Conservation (phyloP, 2,329 filamentous ascomycete genomes). For the Plenodomus tracheiphilus region DNA sequence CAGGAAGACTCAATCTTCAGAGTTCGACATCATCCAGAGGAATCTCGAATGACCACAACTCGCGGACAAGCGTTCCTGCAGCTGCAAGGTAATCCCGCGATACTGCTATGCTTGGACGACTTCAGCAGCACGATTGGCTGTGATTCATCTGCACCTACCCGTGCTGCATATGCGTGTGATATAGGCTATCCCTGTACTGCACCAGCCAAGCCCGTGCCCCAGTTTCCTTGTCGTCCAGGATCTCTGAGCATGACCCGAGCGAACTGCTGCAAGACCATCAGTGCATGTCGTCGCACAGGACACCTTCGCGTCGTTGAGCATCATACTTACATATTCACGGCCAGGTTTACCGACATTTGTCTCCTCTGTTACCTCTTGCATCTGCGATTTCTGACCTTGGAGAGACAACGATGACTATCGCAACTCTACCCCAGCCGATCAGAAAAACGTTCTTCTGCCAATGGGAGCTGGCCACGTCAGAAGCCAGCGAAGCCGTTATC, state of each 20-base stretch:
- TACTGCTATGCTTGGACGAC: constrained; percentile 25
- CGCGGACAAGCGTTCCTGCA: constrained; percentile 42
- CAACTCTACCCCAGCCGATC: constrained; percentile 30
- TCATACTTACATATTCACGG: constrained; percentile 1
- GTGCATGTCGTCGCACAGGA: constrained; percentile 28
- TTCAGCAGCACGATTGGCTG: constrained; percentile 28
- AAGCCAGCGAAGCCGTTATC: constrained; percentile 43
- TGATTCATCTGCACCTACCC: constrained; percentile 39
- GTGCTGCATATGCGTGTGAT: constrained; percentile 46
- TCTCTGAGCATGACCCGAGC: constrained; percentile 25
- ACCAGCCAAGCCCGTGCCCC: constrained; percentile 21
- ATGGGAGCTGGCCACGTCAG: constrained; percentile 44
- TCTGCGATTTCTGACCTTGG: constrained; percentile 3
- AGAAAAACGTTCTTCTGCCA: constrained; percentile 33
- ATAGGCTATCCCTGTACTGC: constrained; percentile 32
- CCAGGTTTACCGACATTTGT: not conserved
- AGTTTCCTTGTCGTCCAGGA: constrained; percentile 8
- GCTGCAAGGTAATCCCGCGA: constrained; percentile 41
- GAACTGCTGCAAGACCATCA: constrained; percentile 19
- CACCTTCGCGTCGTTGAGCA: constrained; percentile 6
- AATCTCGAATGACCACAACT: constrained; percentile 22
- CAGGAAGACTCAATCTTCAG: constrained; percentile 14
- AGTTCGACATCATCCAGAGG: constrained; percentile 9
- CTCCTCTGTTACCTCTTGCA: constrained; percentile 1
- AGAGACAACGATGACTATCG: constrained; percentile 15